Conservation (phyloP, 192 early-diverging fungal genomes). For the Backusella tarrabulga region DNA sequence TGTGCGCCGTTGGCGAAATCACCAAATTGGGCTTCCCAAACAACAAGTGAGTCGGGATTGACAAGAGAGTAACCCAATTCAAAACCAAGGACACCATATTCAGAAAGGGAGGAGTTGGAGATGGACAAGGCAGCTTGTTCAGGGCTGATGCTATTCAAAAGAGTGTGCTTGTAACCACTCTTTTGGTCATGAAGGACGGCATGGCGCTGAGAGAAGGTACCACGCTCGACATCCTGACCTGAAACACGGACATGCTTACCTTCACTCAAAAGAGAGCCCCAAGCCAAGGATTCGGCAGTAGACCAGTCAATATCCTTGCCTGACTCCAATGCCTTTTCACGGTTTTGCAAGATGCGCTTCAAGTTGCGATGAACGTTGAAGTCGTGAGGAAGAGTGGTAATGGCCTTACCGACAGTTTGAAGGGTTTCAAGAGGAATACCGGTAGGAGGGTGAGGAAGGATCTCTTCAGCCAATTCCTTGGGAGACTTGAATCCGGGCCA, state of each 20-base stretch:
- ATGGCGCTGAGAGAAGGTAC: slow-evolving; percentile 99
- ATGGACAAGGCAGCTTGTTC: slow-evolving; percentile 91
- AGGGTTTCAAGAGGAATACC: slow-evolving; percentile 75
- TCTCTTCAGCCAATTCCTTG: slow-evolving; percentile 67
- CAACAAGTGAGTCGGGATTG: slow-evolving; percentile 89
- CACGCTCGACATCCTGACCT: slow-evolving; percentile 98
- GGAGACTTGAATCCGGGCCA: slow-evolving; percentile 90
- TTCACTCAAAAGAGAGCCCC: slow-evolving; percentile 87
- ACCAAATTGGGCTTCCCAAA: slow-evolving; percentile 99
- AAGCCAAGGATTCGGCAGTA: slow-evolving; percentile 91
- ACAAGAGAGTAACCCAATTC: slow-evolving; percentile 97
- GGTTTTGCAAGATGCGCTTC: slow-evolving; percentile 77
- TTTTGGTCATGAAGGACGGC: slow-evolving; percentile 95
- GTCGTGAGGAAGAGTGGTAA: slow-evolving; percentile 76
- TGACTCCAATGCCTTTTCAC: slow-evolving; percentile 76
- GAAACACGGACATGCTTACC: slow-evolving; percentile 90
- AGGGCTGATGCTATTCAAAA: slow-evolving; percentile 83
- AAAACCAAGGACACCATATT: slow-evolving; percentile 94
- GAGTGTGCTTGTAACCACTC: slow-evolving; percentile 78
- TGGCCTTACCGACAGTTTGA: slow-evolving; percentile 79
- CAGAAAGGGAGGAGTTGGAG: slow-evolving; percentile 94
- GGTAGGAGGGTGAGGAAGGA: slow-evolving; percentile 70
- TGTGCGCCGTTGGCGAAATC: slow-evolving; percentile 98
- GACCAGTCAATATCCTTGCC: slow-evolving; percentile 94
- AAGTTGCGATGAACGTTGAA: slow-evolving; percentile 89